phyloP scores from a whole-genome alignment of 169 alveolate species.

The Sarcocystis neurona region DNA sequence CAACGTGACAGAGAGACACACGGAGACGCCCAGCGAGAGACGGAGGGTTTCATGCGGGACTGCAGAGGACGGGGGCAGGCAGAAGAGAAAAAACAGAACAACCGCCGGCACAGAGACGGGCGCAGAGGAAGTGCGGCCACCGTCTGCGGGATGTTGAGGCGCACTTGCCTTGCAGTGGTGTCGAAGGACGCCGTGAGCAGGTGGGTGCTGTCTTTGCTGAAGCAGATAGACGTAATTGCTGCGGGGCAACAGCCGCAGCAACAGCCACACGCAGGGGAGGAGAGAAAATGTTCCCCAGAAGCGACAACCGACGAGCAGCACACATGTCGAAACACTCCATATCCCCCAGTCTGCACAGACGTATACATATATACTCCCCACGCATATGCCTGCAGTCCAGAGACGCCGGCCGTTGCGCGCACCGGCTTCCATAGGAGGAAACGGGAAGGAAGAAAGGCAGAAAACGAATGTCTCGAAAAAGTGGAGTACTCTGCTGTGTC shows the following conservation, averaged over 20 bases:
- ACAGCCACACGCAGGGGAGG: no score
- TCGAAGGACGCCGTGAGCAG: constrained; percentile 83
- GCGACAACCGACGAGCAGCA: background rate
- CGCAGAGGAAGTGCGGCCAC: background rate
- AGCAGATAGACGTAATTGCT: constrained; percentile 79
- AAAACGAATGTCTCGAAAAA: no score
- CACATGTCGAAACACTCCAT: background rate
- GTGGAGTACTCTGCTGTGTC: no score
- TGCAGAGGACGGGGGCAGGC: background rate
- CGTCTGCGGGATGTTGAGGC: background rate
- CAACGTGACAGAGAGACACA: background rate
- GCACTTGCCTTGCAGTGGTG: constrained; percentile 73
- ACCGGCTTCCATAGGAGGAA: no score
- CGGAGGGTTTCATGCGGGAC: no score
- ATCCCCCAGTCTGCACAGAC: background rate
- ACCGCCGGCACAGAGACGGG: background rate
- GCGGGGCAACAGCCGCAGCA: background rate
- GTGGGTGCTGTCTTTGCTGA: constrained; percentile 79
- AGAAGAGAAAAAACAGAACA: background rate
- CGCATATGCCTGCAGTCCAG: no score
- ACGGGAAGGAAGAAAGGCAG: no score
- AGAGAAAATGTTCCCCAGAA: no score
- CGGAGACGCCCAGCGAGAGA: background rate
- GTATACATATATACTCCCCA: no score
- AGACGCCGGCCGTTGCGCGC: no score